Conservation (phyloP, 306 rosid species). For the Fragaria ananassa region DNA sequence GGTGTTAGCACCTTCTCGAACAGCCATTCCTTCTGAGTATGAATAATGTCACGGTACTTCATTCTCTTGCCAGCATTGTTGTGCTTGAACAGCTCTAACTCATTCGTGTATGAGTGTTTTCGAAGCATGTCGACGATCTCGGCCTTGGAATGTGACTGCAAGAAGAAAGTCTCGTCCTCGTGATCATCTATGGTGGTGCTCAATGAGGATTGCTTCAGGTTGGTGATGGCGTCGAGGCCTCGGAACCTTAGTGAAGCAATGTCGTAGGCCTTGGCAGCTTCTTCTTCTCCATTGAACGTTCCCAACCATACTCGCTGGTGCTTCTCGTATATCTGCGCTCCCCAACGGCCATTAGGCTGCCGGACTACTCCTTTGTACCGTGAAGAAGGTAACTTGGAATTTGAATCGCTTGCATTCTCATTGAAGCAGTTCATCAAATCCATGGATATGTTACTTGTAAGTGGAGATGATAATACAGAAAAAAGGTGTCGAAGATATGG, state of each 20-base stretch:
- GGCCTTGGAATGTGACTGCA: constrained; percentile 40
- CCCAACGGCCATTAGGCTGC: constrained; percentile 50
- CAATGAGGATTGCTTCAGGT: constrained; percentile 7
- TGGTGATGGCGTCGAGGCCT: constrained; percentile 33
- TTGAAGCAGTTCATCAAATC: background rate
- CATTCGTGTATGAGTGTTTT: constrained; percentile 34
- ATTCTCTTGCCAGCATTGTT: background rate
- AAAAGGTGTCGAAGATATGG: background rate
- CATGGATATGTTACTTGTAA: background rate
- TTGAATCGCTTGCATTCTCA: background rate
- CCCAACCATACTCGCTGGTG: constrained; percentile 48
- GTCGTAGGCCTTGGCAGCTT: constrained; percentile 44
- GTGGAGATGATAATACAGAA: background rate
- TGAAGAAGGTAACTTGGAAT: constrained; percentile 36
- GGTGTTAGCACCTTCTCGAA: constrained; percentile 47
- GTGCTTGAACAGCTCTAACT: constrained; percentile 34
- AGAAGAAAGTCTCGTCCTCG: constrained; percentile 19
- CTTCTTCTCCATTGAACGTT: constrained; percentile 38
- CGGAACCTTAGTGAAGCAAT: constrained; percentile 38
- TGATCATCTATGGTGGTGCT: background rate
- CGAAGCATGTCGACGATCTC: constrained; percentile 51
- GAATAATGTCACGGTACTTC: background rate
- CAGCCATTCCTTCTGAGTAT: constrained; percentile 16
- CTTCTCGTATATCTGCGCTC: constrained; percentile 48
- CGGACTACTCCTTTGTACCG: constrained; percentile 46